These are phyloP conservation scores for Carpinus viminea DNA, from an alignment of 306 rosid species.

Conservation along the genomic window DNA sequence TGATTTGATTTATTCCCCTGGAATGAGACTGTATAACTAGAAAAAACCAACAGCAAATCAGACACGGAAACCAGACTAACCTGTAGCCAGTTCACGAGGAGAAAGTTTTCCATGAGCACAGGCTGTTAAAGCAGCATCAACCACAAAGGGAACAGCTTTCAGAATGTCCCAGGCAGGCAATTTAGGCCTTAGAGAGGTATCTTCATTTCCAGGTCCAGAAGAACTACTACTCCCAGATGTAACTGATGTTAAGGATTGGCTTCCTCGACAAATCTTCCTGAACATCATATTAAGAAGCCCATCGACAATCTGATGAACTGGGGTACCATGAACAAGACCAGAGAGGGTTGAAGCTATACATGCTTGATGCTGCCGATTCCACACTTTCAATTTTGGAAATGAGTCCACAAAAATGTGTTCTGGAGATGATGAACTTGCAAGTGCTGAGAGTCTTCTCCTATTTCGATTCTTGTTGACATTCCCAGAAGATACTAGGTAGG, in stretches of 20 bases:
- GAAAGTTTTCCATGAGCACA: slow-evolving; percentile 95
- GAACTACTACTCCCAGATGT: slow-evolving; percentile 90
- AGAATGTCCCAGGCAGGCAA: slow-evolving; percentile 99
- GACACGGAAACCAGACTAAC: slow-evolving; percentile 32
- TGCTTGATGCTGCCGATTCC: slow-evolving; percentile 98
- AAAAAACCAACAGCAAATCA: slow-evolving; percentile 24
- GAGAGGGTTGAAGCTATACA: slow-evolving; percentile 95
- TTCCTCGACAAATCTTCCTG: slow-evolving; percentile 65
- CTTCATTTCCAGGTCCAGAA: slow-evolving; percentile 82
- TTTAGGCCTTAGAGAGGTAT: slow-evolving; percentile 62
- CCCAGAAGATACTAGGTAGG: slow-evolving; percentile 67
- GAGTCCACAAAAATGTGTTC: slow-evolving; percentile 89
- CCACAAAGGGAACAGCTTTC: slow-evolving; percentile 91
- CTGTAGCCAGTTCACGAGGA: slow-evolving; percentile 98
- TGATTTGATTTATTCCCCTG: neutral
- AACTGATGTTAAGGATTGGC: slow-evolving; percentile 57
- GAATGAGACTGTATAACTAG: neutral
- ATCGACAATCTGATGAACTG: slow-evolving; percentile 94
- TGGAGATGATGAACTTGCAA: slow-evolving; percentile 73
- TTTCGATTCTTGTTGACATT: slow-evolving; percentile 56
- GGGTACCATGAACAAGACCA: slow-evolving; percentile 93
- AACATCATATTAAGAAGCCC: slow-evolving; percentile 95
- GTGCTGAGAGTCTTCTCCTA: slow-evolving; percentile 74
- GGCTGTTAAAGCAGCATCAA: slow-evolving; percentile 97
- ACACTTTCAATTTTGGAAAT: slow-evolving; percentile 85